phyloP scores from a whole-genome alignment of 192 early-diverging fungal species.

The Mortierella antarctica region DNA sequence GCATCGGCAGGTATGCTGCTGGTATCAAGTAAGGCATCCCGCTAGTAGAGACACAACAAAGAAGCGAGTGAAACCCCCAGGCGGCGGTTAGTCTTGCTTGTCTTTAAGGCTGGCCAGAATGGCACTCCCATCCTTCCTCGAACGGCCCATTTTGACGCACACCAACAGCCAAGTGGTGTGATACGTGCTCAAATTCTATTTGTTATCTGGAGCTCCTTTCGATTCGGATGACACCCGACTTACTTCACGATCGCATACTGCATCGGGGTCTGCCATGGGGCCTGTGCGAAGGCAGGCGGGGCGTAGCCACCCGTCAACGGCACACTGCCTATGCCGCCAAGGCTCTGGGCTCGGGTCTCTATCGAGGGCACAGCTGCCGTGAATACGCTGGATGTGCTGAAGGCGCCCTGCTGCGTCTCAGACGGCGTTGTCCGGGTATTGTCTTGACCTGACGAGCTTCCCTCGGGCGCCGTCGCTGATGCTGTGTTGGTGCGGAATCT shows the following conservation, averaged over 20 bases:
- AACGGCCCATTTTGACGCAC: too few species aligned
- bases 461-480: not conserved
- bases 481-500: slow-evolving; percentile 13
- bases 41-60: slow-evolving; percentile 19
- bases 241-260: slow-evolving; percentile 50
- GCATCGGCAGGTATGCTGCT: slow-evolving; percentile 32
- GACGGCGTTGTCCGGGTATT: not conserved
- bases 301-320: not conserved
- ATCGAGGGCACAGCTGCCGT: not conserved
- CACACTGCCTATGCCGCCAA: too few species aligned
- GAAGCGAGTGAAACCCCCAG: not conserved
- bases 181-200: slow-evolving; percentile 52
- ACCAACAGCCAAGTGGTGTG: not conserved
- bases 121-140: too few species aligned
- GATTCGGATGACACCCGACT: not conserved
- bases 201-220: slow-evolving; percentile 3
- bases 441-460: not conserved
- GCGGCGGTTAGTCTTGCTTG: not conserved
- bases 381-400: not conserved
- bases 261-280: slow-evolving; percentile 10
- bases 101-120: too few species aligned
- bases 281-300: not conserved
- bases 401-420: not conserved
- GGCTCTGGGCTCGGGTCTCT: too few species aligned
- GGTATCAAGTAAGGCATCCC: slow-evolving; percentile 56